Percentiles rank a stretch among this genome's conserved stretches.
These are phyloP conservation scores for Globisporangium recalcitrans DNA, from an alignment of 352 stramenopile genomes.

Conservation along the genomic window DNA sequence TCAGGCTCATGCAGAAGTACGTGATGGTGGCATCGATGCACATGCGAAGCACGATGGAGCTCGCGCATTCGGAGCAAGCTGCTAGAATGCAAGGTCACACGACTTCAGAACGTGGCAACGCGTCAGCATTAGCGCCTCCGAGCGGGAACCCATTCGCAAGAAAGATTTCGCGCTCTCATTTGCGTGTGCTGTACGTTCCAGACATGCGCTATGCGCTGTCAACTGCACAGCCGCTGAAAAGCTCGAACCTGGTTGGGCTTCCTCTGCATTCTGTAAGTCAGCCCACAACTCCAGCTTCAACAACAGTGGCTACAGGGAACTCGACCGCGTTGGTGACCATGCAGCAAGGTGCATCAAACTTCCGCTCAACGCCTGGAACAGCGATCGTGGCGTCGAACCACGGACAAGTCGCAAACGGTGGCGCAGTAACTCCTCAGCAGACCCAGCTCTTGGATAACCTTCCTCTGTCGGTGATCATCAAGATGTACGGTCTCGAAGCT, in stretches of 20 bases:
- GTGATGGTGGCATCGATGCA: slow-evolving; percentile 85
- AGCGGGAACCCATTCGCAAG: slow-evolving; percentile 41
- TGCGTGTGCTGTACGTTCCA: slow-evolving; percentile 55
- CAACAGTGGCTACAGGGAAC: slow-evolving; percentile 7
- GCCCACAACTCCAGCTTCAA: slow-evolving; percentile 16
- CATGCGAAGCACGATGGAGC: slow-evolving; percentile 86
- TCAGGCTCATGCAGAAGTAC: slow-evolving; percentile 87
- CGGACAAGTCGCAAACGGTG: slow-evolving; percentile 10
- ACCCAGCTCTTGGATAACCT: slow-evolving; percentile 57
- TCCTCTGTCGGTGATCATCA: slow-evolving; percentile 67
- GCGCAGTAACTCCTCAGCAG: slow-evolving; percentile 12
- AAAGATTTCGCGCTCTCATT: slow-evolving; percentile 55
- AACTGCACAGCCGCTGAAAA: slow-evolving; percentile 42
- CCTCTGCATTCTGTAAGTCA: slow-evolving; percentile 19
- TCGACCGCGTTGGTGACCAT: slow-evolving; percentile 44
- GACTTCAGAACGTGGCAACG: slow-evolving; percentile 29
- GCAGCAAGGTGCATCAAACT: slow-evolving; percentile 19
- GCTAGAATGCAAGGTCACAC: slow-evolving; percentile 53
- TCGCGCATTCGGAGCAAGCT: slow-evolving; percentile 75
- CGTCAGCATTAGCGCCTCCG: slow-evolving; percentile 20
- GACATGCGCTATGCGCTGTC: slow-evolving; percentile 64
- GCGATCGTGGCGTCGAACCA: slow-evolving; percentile 17
- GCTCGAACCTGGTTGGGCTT: slow-evolving; percentile 29
- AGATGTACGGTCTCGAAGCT: slow-evolving; percentile 80
- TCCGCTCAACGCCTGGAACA: slow-evolving; percentile 16